Evolutionary conservation across 2,329 filamentous ascomycete genomes (phyloP), one percentile per base, ranked within the genome.

Genomic region (Aspergillus sp.): DNA sequence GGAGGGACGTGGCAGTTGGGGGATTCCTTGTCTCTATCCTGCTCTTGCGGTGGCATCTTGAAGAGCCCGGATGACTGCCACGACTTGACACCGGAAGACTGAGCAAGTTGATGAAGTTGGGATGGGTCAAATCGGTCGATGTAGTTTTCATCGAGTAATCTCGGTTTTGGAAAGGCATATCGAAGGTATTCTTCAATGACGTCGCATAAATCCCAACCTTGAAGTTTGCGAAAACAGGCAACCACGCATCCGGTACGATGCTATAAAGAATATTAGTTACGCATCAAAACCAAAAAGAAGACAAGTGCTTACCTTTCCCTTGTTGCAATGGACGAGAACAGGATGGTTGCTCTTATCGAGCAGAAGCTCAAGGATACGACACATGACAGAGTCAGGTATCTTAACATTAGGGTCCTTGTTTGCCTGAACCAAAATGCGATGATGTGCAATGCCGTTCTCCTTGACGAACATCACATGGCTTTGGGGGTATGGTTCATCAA

Each of bases 231-330:
- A 63, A 96, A 83, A 59, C 90, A 88, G 17, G 87, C 93, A 52
- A 93, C 84, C n/a, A 95, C 89, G 71, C 92, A 96, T 21, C 93
- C 93, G 17, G 93, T 96, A 60, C 93, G 89, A 72, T 97, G 93
- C 84, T 91, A 62, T 27, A 52, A 39, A 58, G 25, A 19, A 17
- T 21, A 21, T 64, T 42, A 65, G 60, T 15, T n/a, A 30, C 27
- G 8, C 27, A 5, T 30, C 1, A 11, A 30, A 30, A 11, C 3
- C 27, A 30, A 4, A 30, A 30, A 30, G 8, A 30, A 10, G 25
- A n/a, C 1, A 8, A 36, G n/a, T 21, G 69, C 77, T 64, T 76
- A 88, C 86, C 78, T 88, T 95, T 72, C 93, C 93, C 68, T 96
- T 93, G 73, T 96, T 97, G 83, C 93, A 97, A 75, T 97, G 93